phyloP scores from a whole-genome alignment of 2,329 filamentous ascomycete species.

The Phialocephala subalpina region DNA sequence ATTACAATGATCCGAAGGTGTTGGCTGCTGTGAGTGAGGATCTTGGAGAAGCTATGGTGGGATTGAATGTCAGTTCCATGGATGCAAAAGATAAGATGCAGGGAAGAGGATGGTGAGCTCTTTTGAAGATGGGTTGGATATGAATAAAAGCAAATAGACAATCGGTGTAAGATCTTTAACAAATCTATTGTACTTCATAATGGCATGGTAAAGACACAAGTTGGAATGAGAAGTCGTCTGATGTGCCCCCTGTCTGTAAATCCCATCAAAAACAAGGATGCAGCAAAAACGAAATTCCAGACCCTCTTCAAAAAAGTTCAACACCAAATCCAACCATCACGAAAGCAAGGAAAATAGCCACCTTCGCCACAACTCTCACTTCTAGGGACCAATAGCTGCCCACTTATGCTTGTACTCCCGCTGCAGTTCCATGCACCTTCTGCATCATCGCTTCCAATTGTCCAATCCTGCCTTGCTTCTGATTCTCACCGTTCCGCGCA shows the following conservation, averaged over 20 bases:
- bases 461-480: constrained; percentile 2
- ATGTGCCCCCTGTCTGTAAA: neutral
- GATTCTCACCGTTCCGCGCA: constrained; percentile 8
- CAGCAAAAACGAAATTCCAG: neutral
- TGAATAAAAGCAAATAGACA: constrained; percentile 10
- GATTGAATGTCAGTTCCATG: constrained; percentile 86
- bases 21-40: constrained; percentile 88
- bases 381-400: neutral
- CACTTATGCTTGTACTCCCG: neutral
- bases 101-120: constrained; percentile 78
- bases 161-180: neutral
- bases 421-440: constrained; percentile 13
- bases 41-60: constrained; percentile 97
- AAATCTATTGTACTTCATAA: neutral
- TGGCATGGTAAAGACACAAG: neutral
- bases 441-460: constrained; percentile 15
- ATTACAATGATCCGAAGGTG: constrained; percentile 85
- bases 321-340: too few species aligned
- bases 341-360: constrained; percentile 24
- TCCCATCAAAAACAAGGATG: constrained; percentile 7
- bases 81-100: constrained; percentile 82
- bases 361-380: constrained; percentile 8
- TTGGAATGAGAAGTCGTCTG: neutral
- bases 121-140: neutral
- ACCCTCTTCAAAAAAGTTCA: neutral